A percentile compares a stretch with the other conserved stretches of the same genome.
phyloP scores from a whole-genome alignment of 2,329 filamentous ascomycete species.

The Neoascochyta sp. region DNA sequence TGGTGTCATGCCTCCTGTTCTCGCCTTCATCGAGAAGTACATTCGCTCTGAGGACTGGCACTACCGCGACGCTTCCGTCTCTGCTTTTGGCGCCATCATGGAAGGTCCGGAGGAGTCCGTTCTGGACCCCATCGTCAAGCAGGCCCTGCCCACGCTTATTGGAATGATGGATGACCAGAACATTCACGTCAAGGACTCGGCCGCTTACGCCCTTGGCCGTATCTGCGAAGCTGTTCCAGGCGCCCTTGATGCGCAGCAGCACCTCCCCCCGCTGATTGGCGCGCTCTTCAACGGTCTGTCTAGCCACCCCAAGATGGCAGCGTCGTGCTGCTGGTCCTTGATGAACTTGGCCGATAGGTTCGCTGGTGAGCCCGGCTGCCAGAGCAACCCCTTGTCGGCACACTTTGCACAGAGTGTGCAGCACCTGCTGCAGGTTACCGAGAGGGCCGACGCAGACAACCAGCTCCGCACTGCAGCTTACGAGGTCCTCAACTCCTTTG shows the following conservation, averaged over 20 bases:
- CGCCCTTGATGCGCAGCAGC: constrained; percentile 78
- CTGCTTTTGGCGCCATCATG: constrained; percentile 97
- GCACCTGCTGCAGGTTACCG: constrained; percentile 80
- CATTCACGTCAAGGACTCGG: constrained; percentile 90
- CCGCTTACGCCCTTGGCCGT: constrained; percentile 90
- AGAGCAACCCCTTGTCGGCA: constrained; percentile 77
- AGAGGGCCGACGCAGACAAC: constrained; percentile 76
- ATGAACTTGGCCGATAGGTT: constrained; percentile 98
- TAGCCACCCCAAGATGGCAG: constrained; percentile 92
- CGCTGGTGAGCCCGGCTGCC: constrained; percentile 75
- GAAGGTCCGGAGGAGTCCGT: constrained; percentile 93
- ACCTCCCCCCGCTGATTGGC: constrained; percentile 79
- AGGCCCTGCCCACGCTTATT: constrained; percentile 87
- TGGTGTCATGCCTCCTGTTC: constrained; percentile 78
- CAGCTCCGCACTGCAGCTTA: constrained; percentile 92
- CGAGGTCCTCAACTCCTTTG: constrained; percentile 92
- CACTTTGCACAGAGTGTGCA: constrained; percentile 92
- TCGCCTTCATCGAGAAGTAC: constrained; percentile 88
- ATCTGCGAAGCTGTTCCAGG: constrained; percentile 93
- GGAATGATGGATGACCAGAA: constrained; percentile 87
- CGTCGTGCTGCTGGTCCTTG: constrained; percentile 97
- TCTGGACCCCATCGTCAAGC: constrained; percentile 90
- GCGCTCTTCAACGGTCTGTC: constrained; percentile 86
- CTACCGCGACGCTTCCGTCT: constrained; percentile 88
- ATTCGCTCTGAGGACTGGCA: constrained; percentile 92